Evolutionary conservation across 2,329 filamentous ascomycete genomes (phyloP), one percentile per base, ranked within the genome.

Genomic region (Seiridium cupressi): DNA sequence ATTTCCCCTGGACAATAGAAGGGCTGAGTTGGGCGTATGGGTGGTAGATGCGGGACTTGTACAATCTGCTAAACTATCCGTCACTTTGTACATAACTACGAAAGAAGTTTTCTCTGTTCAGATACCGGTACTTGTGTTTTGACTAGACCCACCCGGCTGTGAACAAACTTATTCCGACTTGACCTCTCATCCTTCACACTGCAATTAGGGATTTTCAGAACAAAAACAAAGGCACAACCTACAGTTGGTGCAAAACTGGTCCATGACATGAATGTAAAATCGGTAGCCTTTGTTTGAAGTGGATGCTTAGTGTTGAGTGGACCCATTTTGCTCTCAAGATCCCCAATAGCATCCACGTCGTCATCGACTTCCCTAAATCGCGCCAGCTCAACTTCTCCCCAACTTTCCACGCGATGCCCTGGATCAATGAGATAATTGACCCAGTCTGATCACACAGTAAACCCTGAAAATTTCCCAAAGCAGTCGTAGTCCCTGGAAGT

Each of bases 1-100:
- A 84, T 97, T 73, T 86, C 93, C 58, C 95, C 95, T 47, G 95
- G 95, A 65, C 92, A 96, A 85, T 97, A 92, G 81, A 78, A 51
- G 31, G 40, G 58, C 8, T 47, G 31, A 35, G 60, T 61, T 62
- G 47, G 57, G 35, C 51, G 54, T 58, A 62, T 60, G 58, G 51
- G 49, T 56, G 47, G 44, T 60, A 51, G 46, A 56, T 35, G 38
- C 35, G 49, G 42, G 38, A 47, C 57, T 51, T 62, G 53, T 60
- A 59, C 60, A 59, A 44, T 51, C 51, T 57, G 51, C 60, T 40
- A 58, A 59, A 58, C 42, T 51, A 58, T 60, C 62, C 59, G 59
- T 65, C 60, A 65, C 60, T 63, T 62, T 68, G 65, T 68, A 67
- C 62, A 68, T 68, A 63, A 58, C 60, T 61, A 59, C 35, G 35